Evolutionary conservation across 345 rosid genomes (phyloP), one percentile per base, ranked within the genome.

Genomic region (Erysimum cheiranthoides): DNA sequence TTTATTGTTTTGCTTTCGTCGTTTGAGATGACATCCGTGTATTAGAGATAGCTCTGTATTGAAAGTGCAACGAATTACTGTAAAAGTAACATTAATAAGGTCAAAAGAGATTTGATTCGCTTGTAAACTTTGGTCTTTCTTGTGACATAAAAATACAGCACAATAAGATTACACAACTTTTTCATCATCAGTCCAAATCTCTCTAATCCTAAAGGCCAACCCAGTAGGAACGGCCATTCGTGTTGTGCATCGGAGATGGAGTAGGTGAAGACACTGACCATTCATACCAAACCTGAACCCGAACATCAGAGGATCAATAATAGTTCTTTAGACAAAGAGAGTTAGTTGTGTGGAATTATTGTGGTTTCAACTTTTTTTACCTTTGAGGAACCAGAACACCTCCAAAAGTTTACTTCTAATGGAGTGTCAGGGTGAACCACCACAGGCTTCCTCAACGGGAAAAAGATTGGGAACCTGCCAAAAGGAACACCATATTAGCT

Each of bases 181-280:
- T 31, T 32, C 56, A 25, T 14, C 39, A 49, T 27, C 21, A 63
- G 50, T 38, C 57, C 21, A 72, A 50, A 49, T 8, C 56, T 56
- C 39, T 49, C 49, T 51, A 38, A 51, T 31, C 54, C 85, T 89
- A 95, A 28, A 93, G 94, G 32, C 99, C 99, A 13, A 92, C 98
- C 99, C 98, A 89, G 38, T 93, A 90, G 3, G 99, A 95, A 43
- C 98, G 97, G 13, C 98, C 99, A 61, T 87, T 93, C 87, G 85
- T 84, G 87, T 95, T 95, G 85, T 93, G 99, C 51, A 93, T 58
- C 10, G 98, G 86, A 13, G 90, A 83, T 30, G 84, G 81, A 49
- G 58, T 25, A 7, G 97, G 98, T 45, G 93, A 85, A 30, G 89
- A 61, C 61, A 89, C 94, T 30, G 92, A 85, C 99, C 99, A 95